These are phyloP conservation scores for Diplodia sapinea DNA, from an alignment of 2,329 filamentous ascomycete species.

Conservation along the genomic window DNA sequence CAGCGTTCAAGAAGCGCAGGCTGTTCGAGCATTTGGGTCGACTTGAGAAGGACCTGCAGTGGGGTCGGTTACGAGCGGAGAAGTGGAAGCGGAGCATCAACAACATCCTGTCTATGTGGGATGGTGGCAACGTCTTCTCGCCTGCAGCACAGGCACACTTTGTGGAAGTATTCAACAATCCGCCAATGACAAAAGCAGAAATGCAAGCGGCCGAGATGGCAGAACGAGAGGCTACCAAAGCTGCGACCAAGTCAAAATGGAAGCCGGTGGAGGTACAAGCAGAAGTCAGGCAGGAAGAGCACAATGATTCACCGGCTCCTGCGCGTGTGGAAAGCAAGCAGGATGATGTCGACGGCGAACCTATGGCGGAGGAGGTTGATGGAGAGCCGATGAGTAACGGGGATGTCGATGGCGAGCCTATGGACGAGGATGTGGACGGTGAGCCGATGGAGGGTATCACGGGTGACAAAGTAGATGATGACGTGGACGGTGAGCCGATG, in stretches of 20 bases:
- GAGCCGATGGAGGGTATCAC: slow-evolving; percentile 32
- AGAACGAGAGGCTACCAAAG: slow-evolving; percentile 34
- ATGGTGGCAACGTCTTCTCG: slow-evolving; percentile 41
- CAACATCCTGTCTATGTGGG: slow-evolving; percentile 44
- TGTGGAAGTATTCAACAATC: slow-evolving; percentile 35
- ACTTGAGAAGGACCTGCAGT: slow-evolving; percentile 72
- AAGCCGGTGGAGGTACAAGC: slow-evolving; percentile 26
- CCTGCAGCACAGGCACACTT: slow-evolving; percentile 32
- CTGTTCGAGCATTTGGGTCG: slow-evolving; percentile 78
- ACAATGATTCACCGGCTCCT: not conserved
- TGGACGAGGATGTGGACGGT: slow-evolving; percentile 34
- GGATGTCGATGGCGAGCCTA: slow-evolving; percentile 32
- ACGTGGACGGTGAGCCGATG: slow-evolving; percentile 34
- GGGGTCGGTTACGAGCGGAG: slow-evolving; percentile 81
- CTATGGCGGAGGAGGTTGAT: slow-evolving; percentile 33
- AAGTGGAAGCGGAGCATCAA: slow-evolving; percentile 44
- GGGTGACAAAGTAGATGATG: slow-evolving; percentile 33
- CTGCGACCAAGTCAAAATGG: slow-evolving; percentile 32
- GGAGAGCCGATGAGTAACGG: slow-evolving; percentile 32
- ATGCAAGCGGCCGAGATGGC: slow-evolving; percentile 36
- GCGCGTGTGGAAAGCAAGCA: slow-evolving; percentile 16
- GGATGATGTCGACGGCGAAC: slow-evolving; percentile 32
- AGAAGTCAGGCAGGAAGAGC: not conserved
- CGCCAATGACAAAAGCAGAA: slow-evolving; percentile 38
- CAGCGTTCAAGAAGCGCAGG: slow-evolving; percentile 68